Percentiles rank a stretch among this genome's conserved stretches.
phyloP scores from a whole-genome alignment of 306 rosid species.

The Acacia confusa region DNA sequence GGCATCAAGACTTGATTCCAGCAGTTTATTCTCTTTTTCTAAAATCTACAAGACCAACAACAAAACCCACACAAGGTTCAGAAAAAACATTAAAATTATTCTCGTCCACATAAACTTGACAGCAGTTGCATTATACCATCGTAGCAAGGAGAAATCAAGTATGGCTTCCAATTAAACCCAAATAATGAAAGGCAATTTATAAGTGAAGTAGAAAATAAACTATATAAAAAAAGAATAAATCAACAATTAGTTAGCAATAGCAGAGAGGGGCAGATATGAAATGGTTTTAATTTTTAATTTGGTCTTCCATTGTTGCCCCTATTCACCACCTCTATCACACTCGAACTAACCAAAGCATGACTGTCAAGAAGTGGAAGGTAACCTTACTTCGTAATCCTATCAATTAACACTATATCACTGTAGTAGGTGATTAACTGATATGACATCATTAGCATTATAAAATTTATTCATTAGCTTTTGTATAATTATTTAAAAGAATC shows the following conservation, averaged over 20 bases:
- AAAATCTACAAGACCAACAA: neutral
- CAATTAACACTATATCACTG: too few species aligned
- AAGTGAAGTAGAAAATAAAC: neutral
- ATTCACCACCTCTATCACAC: too few species aligned
- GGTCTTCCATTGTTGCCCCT: too few species aligned
- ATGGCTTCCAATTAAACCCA: neutral
- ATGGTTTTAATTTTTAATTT: too few species aligned
- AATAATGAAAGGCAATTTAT: neutral
- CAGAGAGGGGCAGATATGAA: too few species aligned
- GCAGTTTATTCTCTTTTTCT: neutral
- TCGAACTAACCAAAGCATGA: too few species aligned
- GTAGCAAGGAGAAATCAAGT: constrained; percentile 16
- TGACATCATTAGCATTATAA: too few species aligned
- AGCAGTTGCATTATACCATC: neutral
- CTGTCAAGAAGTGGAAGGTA: too few species aligned
- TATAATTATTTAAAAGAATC: too few species aligned
- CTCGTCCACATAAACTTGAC: neutral
- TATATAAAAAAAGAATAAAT: neutral
- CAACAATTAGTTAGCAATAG: neutral
- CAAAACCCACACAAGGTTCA: neutral
- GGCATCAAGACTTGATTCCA: neutral
- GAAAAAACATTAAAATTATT: neutral
- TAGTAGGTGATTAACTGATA: too few species aligned
- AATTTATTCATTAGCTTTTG: too few species aligned
- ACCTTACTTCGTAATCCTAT: too few species aligned